Percentiles rank a stretch among this genome's conserved stretches.
phyloP scores from a whole-genome alignment of 2,329 filamentous ascomycete species.

The Zasmidium angulare region DNA sequence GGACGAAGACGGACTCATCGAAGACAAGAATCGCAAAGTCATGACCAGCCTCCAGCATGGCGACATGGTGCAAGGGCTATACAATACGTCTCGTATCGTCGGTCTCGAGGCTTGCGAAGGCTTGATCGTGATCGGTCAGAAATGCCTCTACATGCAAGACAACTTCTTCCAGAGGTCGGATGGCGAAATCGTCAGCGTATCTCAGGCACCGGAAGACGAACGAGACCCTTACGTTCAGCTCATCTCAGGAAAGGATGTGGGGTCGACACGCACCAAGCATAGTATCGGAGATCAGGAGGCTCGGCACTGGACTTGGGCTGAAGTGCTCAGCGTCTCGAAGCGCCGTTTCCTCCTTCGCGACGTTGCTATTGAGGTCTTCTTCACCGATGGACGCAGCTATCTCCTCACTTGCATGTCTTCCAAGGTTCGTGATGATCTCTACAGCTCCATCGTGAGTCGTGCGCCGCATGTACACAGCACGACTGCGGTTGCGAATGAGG shows the following conservation, averaged over 20 bases:
- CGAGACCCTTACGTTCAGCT: slow-evolving; percentile 94
- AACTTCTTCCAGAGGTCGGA: slow-evolving; percentile 94
- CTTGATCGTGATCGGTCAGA: slow-evolving; percentile 87
- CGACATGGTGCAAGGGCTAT: slow-evolving; percentile 89
- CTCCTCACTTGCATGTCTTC: slow-evolving; percentile 80
- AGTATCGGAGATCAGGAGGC: slow-evolving; percentile 69
- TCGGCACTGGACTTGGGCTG: slow-evolving; percentile 88
- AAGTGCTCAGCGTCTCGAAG: slow-evolving; percentile 94
- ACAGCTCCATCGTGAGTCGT: slow-evolving; percentile 70
- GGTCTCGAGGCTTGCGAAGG: slow-evolving; percentile 93
- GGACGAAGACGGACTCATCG: slow-evolving; percentile 73
- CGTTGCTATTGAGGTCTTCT: slow-evolving; percentile 95
- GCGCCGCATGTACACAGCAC: slow-evolving; percentile 71
- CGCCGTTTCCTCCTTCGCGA: slow-evolving; percentile 92
- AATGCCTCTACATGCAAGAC: slow-evolving; percentile 90
- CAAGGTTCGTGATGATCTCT: slow-evolving; percentile 73
- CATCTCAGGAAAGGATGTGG: slow-evolving; percentile 74
- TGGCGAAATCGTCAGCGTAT: slow-evolving; percentile 94
- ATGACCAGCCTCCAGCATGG: slow-evolving; percentile 90
- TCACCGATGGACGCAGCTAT: slow-evolving; percentile 94
- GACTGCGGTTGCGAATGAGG: slow-evolving; percentile 68
- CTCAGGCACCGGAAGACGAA: slow-evolving; percentile 88
- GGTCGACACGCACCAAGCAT: slow-evolving; percentile 52
- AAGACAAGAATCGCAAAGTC: slow-evolving; percentile 97
- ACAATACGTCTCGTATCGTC: slow-evolving; percentile 91